phyloP scores from a whole-genome alignment of 2,329 filamentous ascomycete genomes.

The Fusarium bactridioides region DNA sequence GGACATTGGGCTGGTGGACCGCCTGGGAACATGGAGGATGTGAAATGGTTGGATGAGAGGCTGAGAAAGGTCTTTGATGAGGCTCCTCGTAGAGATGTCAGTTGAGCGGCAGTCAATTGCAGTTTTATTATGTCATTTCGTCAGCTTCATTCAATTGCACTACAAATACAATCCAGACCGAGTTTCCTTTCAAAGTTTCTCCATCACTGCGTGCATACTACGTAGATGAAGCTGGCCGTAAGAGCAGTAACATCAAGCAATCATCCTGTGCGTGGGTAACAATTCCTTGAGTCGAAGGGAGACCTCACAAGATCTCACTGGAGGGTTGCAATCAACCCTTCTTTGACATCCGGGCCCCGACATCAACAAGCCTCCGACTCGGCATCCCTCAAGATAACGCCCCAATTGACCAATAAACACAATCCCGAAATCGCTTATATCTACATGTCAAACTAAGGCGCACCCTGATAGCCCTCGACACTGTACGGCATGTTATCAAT shows the following conservation, averaged over 20 bases:
- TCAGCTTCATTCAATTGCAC: rapidly evolving
- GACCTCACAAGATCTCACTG: not conserved
- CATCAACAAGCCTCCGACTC: not conserved
- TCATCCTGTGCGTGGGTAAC: rapidly evolving
- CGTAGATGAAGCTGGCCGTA: not conserved
- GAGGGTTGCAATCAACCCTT: not conserved
- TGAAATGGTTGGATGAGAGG: constrained; percentile 72
- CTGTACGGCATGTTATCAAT: not conserved
- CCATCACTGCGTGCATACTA: not conserved
- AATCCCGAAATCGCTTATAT: not conserved
- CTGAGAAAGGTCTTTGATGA: constrained; percentile 29
- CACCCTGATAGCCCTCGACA: not conserved
- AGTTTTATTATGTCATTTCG: no score
- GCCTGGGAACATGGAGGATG: constrained; percentile 74
- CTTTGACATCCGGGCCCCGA: not conserved
- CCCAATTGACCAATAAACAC: not conserved
- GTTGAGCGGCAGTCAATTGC: not conserved
- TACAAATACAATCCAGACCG: rapidly evolving
- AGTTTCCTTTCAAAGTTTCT: rapidly evolving
- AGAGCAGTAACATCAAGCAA: rapidly evolving
- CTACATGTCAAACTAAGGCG: constrained; percentile 6
- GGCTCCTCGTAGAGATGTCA: not conserved
- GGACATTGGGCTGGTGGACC: constrained; percentile 71
- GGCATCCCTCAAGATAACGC: not conserved
- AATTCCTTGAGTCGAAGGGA: not conserved